phyloP scores from a whole-genome alignment of 179 eudicot species.

The Drosera spatulata region DNA sequence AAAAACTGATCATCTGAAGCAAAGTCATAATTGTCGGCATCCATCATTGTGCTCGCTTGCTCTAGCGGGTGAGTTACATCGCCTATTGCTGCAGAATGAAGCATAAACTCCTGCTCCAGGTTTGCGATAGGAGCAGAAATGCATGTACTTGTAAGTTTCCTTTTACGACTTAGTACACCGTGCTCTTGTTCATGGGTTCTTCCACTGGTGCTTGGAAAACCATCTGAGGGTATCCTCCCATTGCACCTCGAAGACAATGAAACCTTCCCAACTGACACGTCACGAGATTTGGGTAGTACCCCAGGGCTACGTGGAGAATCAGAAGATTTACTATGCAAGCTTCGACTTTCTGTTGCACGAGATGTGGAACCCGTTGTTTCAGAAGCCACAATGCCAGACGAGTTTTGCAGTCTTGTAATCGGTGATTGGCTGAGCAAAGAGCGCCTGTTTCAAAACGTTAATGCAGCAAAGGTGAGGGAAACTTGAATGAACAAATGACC shows the following conservation, averaged over 20 bases:
- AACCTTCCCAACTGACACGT: constrained; percentile 21
- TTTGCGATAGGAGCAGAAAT: constrained; percentile 36
- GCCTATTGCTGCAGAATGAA: constrained; percentile 18
- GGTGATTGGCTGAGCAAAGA: constrained; percentile 93
- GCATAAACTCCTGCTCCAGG: constrained; percentile 41
- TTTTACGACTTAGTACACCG: constrained; percentile 24
- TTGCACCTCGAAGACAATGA: constrained; percentile 21
- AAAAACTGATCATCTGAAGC: constrained; percentile 59
- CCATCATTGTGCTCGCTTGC: constrained; percentile 6
- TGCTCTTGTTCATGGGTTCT: constrained; percentile 12
- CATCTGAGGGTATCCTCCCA: constrained; percentile 15
- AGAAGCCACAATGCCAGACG: constrained; percentile 23
- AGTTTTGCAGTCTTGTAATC: constrained; percentile 21
- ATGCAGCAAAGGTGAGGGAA: neutral
- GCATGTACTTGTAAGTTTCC: constrained; percentile 32
- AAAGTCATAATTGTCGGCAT: constrained; percentile 17
- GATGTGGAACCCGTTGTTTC: constrained; percentile 28
- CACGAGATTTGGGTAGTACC: constrained; percentile 16
- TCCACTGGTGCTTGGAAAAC: constrained; percentile 20
- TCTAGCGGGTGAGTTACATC: constrained; percentile 17
- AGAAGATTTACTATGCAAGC: constrained; percentile 19
- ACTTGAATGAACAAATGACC: neutral
- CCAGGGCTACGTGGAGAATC: constrained; percentile 24
- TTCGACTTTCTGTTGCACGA: constrained; percentile 22
- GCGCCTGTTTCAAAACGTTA: constrained; percentile 37